phyloP scores from a whole-genome alignment of 1,284 basidiomycete species.

The Fomitiporia mediterranea region DNA sequence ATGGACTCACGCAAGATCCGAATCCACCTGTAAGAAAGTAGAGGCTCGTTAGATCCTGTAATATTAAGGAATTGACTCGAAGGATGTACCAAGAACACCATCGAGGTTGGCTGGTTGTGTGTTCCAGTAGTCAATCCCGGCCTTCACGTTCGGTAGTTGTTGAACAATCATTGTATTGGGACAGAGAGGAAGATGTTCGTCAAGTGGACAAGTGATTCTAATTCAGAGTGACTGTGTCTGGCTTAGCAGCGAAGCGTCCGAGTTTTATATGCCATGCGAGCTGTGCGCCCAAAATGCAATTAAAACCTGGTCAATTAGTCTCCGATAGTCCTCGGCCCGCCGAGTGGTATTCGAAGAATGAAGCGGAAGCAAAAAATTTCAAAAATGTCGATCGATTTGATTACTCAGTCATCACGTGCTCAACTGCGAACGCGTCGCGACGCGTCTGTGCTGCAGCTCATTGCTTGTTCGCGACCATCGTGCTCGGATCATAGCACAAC shows the following conservation, averaged over 20 bases:
- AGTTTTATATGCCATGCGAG: no score
- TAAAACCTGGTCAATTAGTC: no score
- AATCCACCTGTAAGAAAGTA: slow-evolving; percentile 50
- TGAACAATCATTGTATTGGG: slow-evolving; percentile 24
- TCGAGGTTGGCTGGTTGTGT: slow-evolving; percentile 68
- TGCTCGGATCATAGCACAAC: slow-evolving; percentile 2
- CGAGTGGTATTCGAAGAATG: no score
- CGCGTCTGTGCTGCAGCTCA: slow-evolving; percentile 5
- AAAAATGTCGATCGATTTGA: no score
- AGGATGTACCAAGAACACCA: slow-evolving; percentile 55
- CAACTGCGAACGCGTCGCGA: slow-evolving; percentile 15
- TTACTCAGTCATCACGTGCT: neutral
- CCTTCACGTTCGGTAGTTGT: slow-evolving; percentile 47
- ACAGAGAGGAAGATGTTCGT: neutral
- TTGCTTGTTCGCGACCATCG: neutral
- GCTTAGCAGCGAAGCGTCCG: no score
- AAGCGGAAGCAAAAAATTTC: neutral
- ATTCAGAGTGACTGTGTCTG: neutral
- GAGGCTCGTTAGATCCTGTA: slow-evolving; percentile 13
- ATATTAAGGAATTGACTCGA: neutral
- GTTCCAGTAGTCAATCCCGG: slow-evolving; percentile 76
- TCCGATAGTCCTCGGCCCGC: no score
- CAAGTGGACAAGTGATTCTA: no score
- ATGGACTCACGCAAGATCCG: slow-evolving; percentile 57
- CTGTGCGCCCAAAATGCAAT: no score